Conservation (phyloP, 1,284 basidiomycete genomes). For the Schizophyllum commune region DNA sequence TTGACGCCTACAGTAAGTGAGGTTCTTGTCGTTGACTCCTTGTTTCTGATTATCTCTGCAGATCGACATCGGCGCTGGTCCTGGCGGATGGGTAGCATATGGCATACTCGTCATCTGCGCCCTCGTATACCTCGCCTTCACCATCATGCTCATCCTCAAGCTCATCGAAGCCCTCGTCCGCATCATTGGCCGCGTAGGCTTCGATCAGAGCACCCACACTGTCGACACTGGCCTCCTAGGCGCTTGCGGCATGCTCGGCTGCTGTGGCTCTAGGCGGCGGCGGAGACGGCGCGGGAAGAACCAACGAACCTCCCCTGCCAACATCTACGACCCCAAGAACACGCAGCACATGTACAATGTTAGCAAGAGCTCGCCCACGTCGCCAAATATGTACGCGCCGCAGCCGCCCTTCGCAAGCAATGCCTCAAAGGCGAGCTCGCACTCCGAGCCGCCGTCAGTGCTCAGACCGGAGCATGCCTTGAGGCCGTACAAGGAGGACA, state of each 20-base stretch:
- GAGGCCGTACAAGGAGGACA: constrained; percentile 70
- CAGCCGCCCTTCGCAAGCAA: constrained; percentile 3
- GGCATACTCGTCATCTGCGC: constrained; percentile 84
- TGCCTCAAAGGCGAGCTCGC: constrained; percentile 39
- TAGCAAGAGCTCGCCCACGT: neutral
- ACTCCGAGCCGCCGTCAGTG: constrained; percentile 60
- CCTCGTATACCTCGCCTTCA: constrained; percentile 75
- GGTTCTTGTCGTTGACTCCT: constrained; percentile 11
- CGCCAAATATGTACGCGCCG: constrained; percentile 3
- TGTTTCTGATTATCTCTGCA: constrained; percentile 22
- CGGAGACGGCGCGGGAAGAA: constrained; percentile 8
- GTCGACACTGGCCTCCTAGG: constrained; percentile 85
- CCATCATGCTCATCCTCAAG: constrained; percentile 80
- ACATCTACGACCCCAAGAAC: neutral
- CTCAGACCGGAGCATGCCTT: constrained; percentile 71
- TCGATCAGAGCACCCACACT: constrained; percentile 76
- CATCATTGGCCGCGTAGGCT: constrained; percentile 73
- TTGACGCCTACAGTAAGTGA: constrained; percentile 76
- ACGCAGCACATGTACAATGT: neutral
- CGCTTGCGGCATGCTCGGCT: constrained; percentile 67
- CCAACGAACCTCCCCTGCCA: neutral
- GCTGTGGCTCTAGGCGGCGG: constrained; percentile 51
- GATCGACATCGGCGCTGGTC: constrained; percentile 73
- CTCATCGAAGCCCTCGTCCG: constrained; percentile 77
- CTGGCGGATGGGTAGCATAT: constrained; percentile 89